These are phyloP conservation scores for Phaeophleospora eucalypticola DNA, from an alignment of 2,329 filamentous ascomycete genomes.

Conservation along the genomic window DNA sequence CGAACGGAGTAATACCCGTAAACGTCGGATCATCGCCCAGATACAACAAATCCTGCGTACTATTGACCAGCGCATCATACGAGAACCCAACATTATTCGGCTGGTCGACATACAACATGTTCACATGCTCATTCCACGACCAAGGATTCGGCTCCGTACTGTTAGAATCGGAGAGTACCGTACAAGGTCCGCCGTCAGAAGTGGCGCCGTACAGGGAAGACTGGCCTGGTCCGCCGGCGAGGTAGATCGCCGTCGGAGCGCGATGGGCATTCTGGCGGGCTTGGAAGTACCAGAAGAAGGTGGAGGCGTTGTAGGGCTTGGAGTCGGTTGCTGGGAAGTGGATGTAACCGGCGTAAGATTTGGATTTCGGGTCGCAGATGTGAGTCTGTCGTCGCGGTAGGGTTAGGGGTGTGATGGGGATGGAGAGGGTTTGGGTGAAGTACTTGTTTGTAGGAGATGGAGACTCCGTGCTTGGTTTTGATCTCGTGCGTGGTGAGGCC, in stretches of 20 bases:
- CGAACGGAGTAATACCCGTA: conserved; percentile 29
- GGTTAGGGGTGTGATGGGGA: not conserved
- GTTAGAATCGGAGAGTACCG: conserved; percentile 38
- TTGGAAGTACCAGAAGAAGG: conserved; percentile 65
- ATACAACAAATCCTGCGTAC: conserved; percentile 45
- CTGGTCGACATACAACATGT: conserved; percentile 60
- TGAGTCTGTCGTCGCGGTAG: conserved; percentile 20
- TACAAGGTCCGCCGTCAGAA: conserved; percentile 43
- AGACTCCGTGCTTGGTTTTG: conserved; percentile 10
- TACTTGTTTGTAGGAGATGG: conserved; percentile 26
- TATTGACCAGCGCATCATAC: conserved; percentile 57
- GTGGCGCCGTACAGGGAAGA: conserved; percentile 57
- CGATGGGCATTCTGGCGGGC: conserved; percentile 48
- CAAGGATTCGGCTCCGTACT: conserved; percentile 49
- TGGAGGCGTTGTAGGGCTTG: conserved; percentile 34
- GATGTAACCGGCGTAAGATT: conserved; percentile 55
- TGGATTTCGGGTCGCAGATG: conserved; percentile 53
- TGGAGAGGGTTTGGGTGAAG: not conserved
- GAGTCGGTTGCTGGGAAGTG: conserved; percentile 45
- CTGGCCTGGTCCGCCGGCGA: conserved; percentile 58
- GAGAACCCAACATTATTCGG: conserved; percentile 56
- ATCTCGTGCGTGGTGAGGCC: conserved; percentile 13
- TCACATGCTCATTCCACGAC: conserved; percentile 56
- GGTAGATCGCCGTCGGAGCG: conserved; percentile 58
- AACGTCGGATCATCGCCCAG: conserved; percentile 10